A percentile compares a stretch with the other conserved stretches of the same genome.
Conservation (phyloP, 805 yeast genomes). For the Yamadazyma sp. region DNA sequence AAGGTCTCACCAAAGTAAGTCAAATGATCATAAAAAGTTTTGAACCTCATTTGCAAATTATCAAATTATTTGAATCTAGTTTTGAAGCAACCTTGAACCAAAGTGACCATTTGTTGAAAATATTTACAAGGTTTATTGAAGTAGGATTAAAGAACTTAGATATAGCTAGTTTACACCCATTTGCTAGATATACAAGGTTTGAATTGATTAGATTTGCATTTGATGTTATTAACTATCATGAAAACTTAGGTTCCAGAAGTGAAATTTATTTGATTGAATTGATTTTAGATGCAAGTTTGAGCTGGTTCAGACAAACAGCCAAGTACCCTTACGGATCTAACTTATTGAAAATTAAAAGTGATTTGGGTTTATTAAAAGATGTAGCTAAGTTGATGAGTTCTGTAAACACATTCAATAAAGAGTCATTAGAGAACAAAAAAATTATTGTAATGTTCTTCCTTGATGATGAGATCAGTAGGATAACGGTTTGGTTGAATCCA, state of each 20-base stretch:
- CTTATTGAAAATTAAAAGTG: slow-evolving; percentile 65
- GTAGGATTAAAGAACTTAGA: slow-evolving; percentile 51
- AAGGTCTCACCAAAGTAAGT: slow-evolving; percentile 52
- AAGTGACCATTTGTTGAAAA: slow-evolving; percentile 63
- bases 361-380: slow-evolving; percentile 55
- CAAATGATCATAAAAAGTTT: slow-evolving; percentile 44
- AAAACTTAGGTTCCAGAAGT: slow-evolving; percentile 46
- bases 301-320: slow-evolving; percentile 70
- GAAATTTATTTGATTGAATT: slow-evolving; percentile 43
- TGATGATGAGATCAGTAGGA: slow-evolving; percentile 68
- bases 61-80: slow-evolving; percentile 66
- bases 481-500: slow-evolving; percentile 77
- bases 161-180: slow-evolving; percentile 77
- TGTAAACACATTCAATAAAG: slow-evolving; percentile 19
- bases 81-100: slow-evolving; percentile 77
- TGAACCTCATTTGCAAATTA: slow-evolving; percentile 68
- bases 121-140: slow-evolving; percentile 61
- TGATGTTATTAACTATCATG: slow-evolving; percentile 58
- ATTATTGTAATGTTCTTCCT: slow-evolving; percentile 59
- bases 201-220: slow-evolving; percentile 69
- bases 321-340: slow-evolving; percentile 86
- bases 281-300: slow-evolving; percentile 63
- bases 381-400: slow-evolving; percentile 36
- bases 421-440: slow-evolving; percentile 45
- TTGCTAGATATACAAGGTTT: slow-evolving; percentile 70